Conservation (phyloP, 2,329 filamentous ascomycete species). For the Lecanicillium sp. region DNA sequence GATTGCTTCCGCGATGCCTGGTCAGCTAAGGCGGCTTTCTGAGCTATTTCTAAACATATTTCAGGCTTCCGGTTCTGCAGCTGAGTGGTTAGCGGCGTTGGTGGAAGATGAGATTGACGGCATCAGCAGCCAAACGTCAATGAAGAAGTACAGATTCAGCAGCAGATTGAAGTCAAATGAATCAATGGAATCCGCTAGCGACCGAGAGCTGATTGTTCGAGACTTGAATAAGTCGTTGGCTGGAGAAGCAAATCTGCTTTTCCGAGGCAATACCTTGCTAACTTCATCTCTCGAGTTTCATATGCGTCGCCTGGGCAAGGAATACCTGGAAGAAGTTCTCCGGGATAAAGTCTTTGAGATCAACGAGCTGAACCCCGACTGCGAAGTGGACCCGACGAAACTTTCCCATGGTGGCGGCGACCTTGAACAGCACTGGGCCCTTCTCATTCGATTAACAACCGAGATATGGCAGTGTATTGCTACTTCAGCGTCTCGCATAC, state of each 20-base stretch:
- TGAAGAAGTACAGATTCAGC: slow-evolving; percentile 66
- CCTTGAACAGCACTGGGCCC: slow-evolving; percentile 73
- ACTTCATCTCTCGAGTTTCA: slow-evolving; percentile 92
- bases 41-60: slow-evolving; percentile 91
- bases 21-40: slow-evolving; percentile 69
- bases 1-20: slow-evolving; percentile 70
- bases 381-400: slow-evolving; percentile 88
- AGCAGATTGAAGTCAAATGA: slow-evolving; percentile 64
- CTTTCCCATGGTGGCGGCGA: slow-evolving; percentile 54
- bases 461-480: slow-evolving; percentile 81
- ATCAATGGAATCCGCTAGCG: slow-evolving; percentile 51
- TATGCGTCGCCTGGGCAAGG: slow-evolving; percentile 88
- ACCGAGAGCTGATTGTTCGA: slow-evolving; percentile 63
- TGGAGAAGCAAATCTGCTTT: slow-evolving; percentile 87
- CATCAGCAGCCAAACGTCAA: slow-evolving; percentile 69
- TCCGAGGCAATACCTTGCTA: slow-evolving; percentile 87
- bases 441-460: slow-evolving; percentile 66
- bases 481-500: slow-evolving; percentile 64
- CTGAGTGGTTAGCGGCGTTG: slow-evolving; percentile 85
- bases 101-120: slow-evolving; percentile 98
- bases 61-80: slow-evolving; percentile 76
- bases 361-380: slow-evolving; percentile 82
- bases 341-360: slow-evolving; percentile 83
- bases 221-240: slow-evolving; percentile 73
- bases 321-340: slow-evolving; percentile 82